Base-by-base conservation (phyloP, 2,329 filamentous ascomycete species). In the Fusarium subglutinans region DNA sequence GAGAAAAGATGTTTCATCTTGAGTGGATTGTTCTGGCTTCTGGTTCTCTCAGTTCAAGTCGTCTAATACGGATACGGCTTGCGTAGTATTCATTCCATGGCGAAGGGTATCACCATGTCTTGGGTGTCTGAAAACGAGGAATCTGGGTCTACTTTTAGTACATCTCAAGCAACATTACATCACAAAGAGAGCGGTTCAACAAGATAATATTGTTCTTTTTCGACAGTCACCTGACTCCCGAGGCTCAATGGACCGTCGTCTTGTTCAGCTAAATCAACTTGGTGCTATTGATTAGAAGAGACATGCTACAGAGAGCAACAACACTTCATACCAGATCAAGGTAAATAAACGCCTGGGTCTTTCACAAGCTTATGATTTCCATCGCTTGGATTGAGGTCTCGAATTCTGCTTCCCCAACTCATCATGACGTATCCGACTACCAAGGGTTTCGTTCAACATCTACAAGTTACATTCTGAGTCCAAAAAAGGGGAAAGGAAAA, bases 91-190 rank as follows among this genome's bases (percentile, higher is more conserved):
- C 8, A 37, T 20, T 26, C 26, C 15, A 37, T 20, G 18, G 5
- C 12, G 6, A 38, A 12, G 7, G 14, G 10, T 22, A 17, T 17
- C 51, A 4, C 9, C 6, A 28, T 10, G 24, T 13, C 9, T 22
- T 13, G 10, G 9, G 35, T 6, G 4, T 38, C 24, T 38, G 50
- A 17, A 38, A 15, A 38, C 20, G 18, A 38, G 13, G 10, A 26
- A 17, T 13, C 24, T 1, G 7, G 20, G 7, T 7, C 10, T 2
- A 13, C 13, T 38, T 3, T 13, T 17, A 8, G 13, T 13, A n/a
- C 2, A 54, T 28, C 10, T 9, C 1, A 9, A 38, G 18, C 11
- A 4, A 22, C 8, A 17, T 22, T 12, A 17, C 3, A 26, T 28
- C 24, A 8, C 5, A 10, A 53, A 20, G 18, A 38, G 24, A 12